phyloP scores from a whole-genome alignment of 2,329 filamentous ascomycete species.

The Botrytis fabae region DNA sequence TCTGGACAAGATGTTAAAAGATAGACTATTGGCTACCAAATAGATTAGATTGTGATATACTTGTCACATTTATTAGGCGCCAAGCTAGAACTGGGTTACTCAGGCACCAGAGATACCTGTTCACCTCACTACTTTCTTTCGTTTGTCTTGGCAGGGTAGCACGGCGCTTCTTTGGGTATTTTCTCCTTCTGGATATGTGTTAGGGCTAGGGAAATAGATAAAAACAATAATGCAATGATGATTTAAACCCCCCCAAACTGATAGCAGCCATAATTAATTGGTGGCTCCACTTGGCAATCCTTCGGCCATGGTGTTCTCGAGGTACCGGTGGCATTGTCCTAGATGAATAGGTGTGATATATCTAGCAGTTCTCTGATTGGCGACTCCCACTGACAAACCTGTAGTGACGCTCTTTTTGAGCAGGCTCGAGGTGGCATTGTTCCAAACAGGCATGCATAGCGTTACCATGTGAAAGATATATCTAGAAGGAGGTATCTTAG shows the following conservation, averaged over 20 bases:
- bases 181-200: not conserved
- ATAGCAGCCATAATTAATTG: not conserved
- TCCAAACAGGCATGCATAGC: not conserved
- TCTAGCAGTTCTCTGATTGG: not conserved
- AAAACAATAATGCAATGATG: not conserved
- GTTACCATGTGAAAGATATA: not conserved
- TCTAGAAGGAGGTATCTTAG: not conserved
- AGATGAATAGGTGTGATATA: not conserved
- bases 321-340: no score
- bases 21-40: constrained; percentile 19
- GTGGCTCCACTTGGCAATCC: not conserved
- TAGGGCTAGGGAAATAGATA: not conserved
- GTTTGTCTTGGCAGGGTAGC: not conserved
- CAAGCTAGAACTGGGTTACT: not conserved
- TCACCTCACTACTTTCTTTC: not conserved
- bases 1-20: constrained; percentile 17
- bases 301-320: not conserved
- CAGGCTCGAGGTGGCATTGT: not conserved
- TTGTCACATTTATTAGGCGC: not conserved
- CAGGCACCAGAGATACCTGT: not conserved
- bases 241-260: not conserved
- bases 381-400: not conserved
- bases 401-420: not conserved
- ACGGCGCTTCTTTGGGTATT: not conserved
- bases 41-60: not conserved